phyloP scores from a whole-genome alignment of 2,329 filamentous ascomycete species.

The Calonectria pauciramosa region DNA sequence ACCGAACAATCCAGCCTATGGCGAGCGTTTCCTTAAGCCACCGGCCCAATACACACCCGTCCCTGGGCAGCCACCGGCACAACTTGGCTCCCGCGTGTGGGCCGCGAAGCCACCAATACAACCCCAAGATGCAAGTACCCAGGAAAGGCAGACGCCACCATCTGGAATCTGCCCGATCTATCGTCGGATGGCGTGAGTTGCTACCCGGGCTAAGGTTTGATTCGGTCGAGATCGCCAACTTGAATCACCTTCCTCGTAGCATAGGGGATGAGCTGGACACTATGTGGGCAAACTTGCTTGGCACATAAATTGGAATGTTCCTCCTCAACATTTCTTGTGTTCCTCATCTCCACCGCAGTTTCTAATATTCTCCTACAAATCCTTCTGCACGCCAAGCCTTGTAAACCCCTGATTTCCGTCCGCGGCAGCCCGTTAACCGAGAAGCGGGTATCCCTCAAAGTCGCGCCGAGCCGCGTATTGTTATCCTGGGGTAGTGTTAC shows the following conservation, averaged over 20 bases:
- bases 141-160: background rate
- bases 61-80: background rate
- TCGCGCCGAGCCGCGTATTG: background rate
- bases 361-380: background rate
- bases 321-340: background rate
- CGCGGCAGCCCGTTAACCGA: background rate
- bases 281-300: background rate
- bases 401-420: background rate
- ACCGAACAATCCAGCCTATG: background rate
- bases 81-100: background rate
- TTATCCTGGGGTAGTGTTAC: background rate
- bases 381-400: background rate
- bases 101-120: background rate
- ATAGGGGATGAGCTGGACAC: background rate
- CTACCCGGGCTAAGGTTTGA: background rate
- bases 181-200: background rate
- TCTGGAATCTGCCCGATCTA: background rate
- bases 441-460: background rate
- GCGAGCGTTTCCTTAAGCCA: background rate
- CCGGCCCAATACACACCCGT: background rate
- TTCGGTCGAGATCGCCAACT: background rate
- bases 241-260: background rate
- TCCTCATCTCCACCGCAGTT: background rate
- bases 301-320: background rate
- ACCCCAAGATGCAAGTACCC: background rate